A percentile compares a stretch with the other conserved stretches of the same genome.
phyloP scores from a whole-genome alignment of 257 asterid genomes.

The Cinchona pubescens region DNA sequence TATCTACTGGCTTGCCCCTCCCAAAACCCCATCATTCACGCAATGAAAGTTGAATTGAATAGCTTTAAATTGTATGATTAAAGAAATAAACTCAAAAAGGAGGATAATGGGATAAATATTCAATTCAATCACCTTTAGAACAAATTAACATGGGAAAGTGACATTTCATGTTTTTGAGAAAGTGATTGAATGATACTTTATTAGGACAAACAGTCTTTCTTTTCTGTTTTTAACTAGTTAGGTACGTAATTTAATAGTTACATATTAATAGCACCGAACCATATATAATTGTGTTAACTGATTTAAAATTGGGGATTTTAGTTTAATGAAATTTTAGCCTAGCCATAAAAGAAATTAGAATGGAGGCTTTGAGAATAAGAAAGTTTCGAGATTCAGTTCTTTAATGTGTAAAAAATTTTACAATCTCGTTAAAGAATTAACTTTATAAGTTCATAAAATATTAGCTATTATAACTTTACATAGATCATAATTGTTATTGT shows the following conservation, averaged over 20 bases:
- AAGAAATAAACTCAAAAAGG: slow-evolving; percentile 1
- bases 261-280: background rate
- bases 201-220: background rate
- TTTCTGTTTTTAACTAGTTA: background rate
- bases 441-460: no score
- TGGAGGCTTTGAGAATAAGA: background rate
- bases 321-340: no score
- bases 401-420: no score
- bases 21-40: slow-evolving; percentile 17
- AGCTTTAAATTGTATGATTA: slow-evolving; percentile 4
- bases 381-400: no score
- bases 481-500: no score
- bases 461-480: no score
- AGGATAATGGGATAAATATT: background rate
- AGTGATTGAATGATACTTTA: slow-evolving; percentile 1
- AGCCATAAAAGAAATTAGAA: background rate
- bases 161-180: slow-evolving; percentile 8
- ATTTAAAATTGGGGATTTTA: background rate
- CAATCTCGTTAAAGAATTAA: no score
- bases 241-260: background rate
- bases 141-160: slow-evolving; percentile 13
- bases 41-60: background rate
- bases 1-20: background rate
- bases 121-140: background rate
- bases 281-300: background rate